Evolutionary conservation across 345 rosid genomes (phyloP).

Genomic region (Salix udensis): DNA sequence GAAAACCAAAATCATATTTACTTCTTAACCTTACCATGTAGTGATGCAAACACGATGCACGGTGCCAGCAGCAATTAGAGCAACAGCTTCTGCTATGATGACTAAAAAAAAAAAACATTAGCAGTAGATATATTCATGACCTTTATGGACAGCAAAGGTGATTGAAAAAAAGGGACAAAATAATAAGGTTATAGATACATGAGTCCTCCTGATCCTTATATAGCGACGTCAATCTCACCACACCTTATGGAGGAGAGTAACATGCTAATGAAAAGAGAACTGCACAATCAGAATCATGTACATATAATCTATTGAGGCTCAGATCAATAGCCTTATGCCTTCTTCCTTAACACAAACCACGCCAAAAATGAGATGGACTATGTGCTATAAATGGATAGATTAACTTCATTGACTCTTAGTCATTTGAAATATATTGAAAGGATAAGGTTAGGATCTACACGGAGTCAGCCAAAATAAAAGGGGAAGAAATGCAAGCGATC

Average conservation of each 20-base stretch:
- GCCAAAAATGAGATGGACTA: not conserved
- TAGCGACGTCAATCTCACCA: not conserved
- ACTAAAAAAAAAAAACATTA: conserved; percentile 30
- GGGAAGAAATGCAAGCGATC: not conserved
- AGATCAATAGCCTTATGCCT: no score
- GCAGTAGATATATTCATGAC: not conserved
- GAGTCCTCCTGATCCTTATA: not conserved
- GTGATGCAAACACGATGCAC: conserved; percentile 81
- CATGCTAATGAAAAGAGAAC: not conserved
- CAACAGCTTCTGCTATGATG: conserved; percentile 57
- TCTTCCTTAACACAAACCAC: not conserved
- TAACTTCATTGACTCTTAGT: not conserved
- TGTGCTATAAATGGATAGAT: not conserved
- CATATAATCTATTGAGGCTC: no score
- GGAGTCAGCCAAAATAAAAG: not conserved
- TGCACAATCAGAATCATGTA: no score
- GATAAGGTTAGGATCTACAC: not conserved
- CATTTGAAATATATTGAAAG: not conserved
- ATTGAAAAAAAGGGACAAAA: not conserved
- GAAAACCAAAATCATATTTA: not conserved
- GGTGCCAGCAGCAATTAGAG: conserved; percentile 70
- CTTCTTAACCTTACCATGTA: conserved; percentile 52
- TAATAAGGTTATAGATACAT: not conserved
- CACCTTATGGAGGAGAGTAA: not conserved
- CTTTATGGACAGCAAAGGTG: not conserved